Conservation (phyloP, 257 asterid species). For the Lycium barbarum region DNA sequence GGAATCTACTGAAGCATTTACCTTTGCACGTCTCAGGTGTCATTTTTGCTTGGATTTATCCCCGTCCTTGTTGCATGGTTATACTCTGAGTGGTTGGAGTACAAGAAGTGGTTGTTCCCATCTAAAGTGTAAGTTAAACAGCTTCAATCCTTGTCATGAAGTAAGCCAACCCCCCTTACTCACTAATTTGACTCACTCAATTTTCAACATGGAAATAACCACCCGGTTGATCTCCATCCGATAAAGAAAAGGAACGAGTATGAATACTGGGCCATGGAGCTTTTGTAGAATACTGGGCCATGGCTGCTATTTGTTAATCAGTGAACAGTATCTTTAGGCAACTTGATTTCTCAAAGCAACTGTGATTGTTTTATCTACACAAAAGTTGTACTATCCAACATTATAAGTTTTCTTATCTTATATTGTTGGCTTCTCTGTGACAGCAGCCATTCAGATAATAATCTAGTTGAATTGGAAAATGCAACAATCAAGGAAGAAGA, state of each 20-base stretch:
- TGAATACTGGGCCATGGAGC: neutral
- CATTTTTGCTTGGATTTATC: slow-evolving; percentile 81
- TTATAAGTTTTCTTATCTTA: neutral
- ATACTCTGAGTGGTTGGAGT: slow-evolving; percentile 89
- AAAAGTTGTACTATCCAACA: neutral
- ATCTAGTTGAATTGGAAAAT: slow-evolving; percentile 66
- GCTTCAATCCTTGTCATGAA: neutral
- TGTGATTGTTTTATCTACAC: neutral
- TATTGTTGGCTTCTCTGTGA: slow-evolving; percentile 38
- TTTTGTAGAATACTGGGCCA: neutral
- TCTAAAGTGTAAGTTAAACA: slow-evolving; percentile 70
- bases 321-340: neutral
- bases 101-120: slow-evolving; percentile 61
- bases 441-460: slow-evolving; percentile 84
- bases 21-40: slow-evolving; percentile 64
- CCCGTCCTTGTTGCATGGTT: slow-evolving; percentile 83
- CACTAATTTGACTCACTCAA: neutral
- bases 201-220: neutral
- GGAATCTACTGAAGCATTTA: neutral
- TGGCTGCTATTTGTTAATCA: neutral
- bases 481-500: slow-evolving; percentile 80
- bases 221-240: neutral
- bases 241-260: slow-evolving; percentile 16
- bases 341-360: slow-evolving; percentile 8
- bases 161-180: neutral